phyloP scores from a whole-genome alignment of 305 asterid species.

The Rubia peregrina region DNA sequence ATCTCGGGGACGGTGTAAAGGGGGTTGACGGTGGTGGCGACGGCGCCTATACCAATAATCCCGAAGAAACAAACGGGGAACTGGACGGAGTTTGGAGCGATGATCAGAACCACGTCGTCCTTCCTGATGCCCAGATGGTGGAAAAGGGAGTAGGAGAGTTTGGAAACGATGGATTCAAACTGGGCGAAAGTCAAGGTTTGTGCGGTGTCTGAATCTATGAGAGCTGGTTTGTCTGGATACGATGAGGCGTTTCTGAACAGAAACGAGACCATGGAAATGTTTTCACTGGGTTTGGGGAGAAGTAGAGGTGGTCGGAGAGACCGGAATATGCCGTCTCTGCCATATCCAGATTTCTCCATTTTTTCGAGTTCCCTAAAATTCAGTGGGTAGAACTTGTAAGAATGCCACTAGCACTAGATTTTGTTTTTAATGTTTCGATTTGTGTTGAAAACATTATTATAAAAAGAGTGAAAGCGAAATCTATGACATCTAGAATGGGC shows the following conservation, averaged over 20 bases:
- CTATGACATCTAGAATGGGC: background rate
- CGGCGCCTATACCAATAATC: slow-evolving; percentile 52
- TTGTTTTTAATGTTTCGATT: background rate
- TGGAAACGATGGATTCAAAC: slow-evolving; percentile 47
- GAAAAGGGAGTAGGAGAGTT: slow-evolving; percentile 42
- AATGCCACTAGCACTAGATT: too few species aligned
- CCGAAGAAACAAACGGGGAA: slow-evolving; percentile 67
- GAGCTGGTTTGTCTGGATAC: slow-evolving; percentile 59
- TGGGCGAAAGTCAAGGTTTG: slow-evolving; percentile 45
- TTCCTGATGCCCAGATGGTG: slow-evolving; percentile 53
- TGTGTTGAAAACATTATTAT: background rate
- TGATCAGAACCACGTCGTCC: slow-evolving; percentile 66
- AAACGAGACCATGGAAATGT: slow-evolving; percentile 56
- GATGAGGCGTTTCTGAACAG: slow-evolving; percentile 64
- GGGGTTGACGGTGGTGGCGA: slow-evolving; percentile 80
- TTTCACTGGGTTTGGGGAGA: slow-evolving; percentile 39
- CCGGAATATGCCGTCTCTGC: slow-evolving; percentile 78
- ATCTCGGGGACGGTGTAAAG: slow-evolving; percentile 56
- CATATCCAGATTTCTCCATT: slow-evolving; percentile 96
- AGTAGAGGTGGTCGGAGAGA: slow-evolving; percentile 54
- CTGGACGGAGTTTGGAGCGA: slow-evolving; percentile 66
- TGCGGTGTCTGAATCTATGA: slow-evolving; percentile 49
- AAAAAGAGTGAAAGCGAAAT: background rate
- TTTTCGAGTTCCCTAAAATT: background rate
- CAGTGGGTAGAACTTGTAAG: background rate